Percentiles rank a stretch among this genome's conserved stretches.
These are phyloP conservation scores for Triticum aestivum DNA, from an alignment of 176 grass and related monocot genomes.

Conservation along the genomic window DNA sequence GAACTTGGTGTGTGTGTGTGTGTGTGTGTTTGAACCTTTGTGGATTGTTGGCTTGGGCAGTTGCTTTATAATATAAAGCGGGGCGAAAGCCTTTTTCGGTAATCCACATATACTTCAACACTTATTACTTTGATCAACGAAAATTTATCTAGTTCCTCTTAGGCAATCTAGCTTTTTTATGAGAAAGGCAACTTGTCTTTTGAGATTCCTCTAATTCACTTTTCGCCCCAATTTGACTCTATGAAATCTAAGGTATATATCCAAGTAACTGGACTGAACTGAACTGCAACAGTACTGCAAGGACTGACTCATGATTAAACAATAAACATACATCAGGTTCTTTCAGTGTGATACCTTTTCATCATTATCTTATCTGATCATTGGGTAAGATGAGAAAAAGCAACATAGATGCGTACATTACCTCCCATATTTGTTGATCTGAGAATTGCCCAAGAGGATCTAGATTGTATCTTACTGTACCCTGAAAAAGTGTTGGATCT, in stretches of 20 bases:
- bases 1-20: too few species aligned
- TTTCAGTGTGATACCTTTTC: background rate
- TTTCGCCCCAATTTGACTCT: background rate
- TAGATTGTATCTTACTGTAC: slow-evolving; percentile 87
- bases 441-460: slow-evolving; percentile 70
- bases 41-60: too few species aligned
- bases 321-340: background rate
- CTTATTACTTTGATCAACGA: background rate
- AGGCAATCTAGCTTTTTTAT: background rate
- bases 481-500: slow-evolving; percentile 92
- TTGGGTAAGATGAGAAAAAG: background rate
- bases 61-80: too few species aligned
- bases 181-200: background rate
- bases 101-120: too few species aligned
- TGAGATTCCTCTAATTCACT: background rate
- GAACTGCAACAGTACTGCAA: background rate
- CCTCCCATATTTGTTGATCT: slow-evolving; percentile 89
- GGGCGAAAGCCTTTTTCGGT: too few species aligned
- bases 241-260: background rate
- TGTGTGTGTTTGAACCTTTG: too few species aligned
- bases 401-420: background rate
- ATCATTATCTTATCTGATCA: slow-evolving; percentile 18
- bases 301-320: background rate
- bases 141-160: background rate
- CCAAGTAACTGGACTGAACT: background rate